Percentiles rank a stretch among this genome's conserved stretches.
Evolutionary conservation across 495 filamentous ascomycete species (phyloP).

Genomic region (Aspergillus carlsbadensis): DNA sequence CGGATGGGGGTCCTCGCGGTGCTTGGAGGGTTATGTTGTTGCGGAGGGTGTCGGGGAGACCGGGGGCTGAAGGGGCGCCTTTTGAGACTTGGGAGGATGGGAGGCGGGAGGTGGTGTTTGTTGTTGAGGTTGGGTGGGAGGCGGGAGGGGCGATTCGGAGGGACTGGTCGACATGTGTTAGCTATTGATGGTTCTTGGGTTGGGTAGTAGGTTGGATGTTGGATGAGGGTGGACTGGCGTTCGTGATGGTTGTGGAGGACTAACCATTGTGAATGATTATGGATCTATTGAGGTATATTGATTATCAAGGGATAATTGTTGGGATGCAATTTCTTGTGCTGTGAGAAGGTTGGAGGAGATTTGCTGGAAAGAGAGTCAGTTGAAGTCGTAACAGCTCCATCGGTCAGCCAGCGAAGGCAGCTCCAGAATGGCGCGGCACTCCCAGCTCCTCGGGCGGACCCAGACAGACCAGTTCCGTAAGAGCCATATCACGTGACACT

Average conservation of each 20-base stretch:
- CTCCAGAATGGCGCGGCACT: constrained; percentile 30
- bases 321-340: not conserved
- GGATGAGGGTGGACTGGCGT: not conserved
- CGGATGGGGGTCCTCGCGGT: constrained; percentile 42
- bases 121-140: constrained; percentile 54
- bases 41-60: constrained; percentile 89
- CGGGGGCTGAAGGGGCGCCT: constrained; percentile 83
- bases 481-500: constrained; percentile 25
- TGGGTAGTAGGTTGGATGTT: not conserved
- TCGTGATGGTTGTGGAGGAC: not conserved
- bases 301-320: not conserved
- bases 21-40: constrained; percentile 64
- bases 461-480: constrained; percentile 27
- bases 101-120: constrained; percentile 52
- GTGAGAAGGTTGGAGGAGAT: not conserved
- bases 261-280: constrained; percentile 32
- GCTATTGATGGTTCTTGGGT: not conserved
- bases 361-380: not conserved
- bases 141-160: constrained; percentile 81
- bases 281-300: not conserved
- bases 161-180: constrained; percentile 52
- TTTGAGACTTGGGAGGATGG: constrained; percentile 42
- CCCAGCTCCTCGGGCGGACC: constrained; percentile 37
- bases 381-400: constrained; percentile 5
- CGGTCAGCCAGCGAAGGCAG: constrained; percentile 19